These are phyloP conservation scores for Suhomyces bolitotheri DNA, from an alignment of 1,139 yeast species.

Conservation along the genomic window DNA sequence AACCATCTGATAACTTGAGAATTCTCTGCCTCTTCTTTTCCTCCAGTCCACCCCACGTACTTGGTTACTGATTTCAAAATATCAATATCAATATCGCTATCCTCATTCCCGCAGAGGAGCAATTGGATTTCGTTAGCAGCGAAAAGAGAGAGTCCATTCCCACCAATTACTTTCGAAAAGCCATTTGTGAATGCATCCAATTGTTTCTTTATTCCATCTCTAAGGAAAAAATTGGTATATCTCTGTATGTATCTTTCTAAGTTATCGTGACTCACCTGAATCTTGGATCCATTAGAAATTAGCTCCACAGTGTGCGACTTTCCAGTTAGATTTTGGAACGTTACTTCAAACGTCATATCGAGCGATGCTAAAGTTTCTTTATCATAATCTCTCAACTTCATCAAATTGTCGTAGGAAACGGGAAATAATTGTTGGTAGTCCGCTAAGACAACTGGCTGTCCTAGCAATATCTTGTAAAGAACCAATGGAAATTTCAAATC, in stretches of 20 bases:
- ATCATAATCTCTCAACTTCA: conserved; percentile 49
- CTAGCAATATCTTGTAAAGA: conserved; percentile 71
- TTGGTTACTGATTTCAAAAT: conserved; percentile 70
- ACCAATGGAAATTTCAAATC: conserved; percentile 77
- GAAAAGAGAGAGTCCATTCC: conserved; percentile 76
- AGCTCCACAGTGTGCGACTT: conserved; percentile 47
- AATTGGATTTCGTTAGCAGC: conserved; percentile 79
- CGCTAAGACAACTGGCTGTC: conserved; percentile 52
- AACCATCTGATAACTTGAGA: conserved; percentile 67
- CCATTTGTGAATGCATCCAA: conserved; percentile 65
- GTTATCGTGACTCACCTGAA: conserved; percentile 56
- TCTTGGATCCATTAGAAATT: conserved; percentile 54
- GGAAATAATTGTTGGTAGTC: conserved; percentile 76
- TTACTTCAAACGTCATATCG: conserved; percentile 41
- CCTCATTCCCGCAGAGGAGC: conserved; percentile 74
- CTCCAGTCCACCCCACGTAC: conserved; percentile 60
- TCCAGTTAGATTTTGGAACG: conserved; percentile 43
- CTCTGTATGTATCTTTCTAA: conserved; percentile 58
- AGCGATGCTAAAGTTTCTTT: conserved; percentile 29
- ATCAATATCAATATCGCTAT: conserved; percentile 63
- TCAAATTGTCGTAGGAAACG: conserved; percentile 57
- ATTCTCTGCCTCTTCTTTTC: conserved; percentile 33
- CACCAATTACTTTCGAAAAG: conserved; percentile 73
- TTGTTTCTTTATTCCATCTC: conserved; percentile 53
- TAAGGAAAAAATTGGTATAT: conserved; percentile 62